Percentiles rank a stretch among this genome's conserved stretches.
phyloP scores from a whole-genome alignment of 352 stramenopile genomes.

The Phytophthora rubi region DNA sequence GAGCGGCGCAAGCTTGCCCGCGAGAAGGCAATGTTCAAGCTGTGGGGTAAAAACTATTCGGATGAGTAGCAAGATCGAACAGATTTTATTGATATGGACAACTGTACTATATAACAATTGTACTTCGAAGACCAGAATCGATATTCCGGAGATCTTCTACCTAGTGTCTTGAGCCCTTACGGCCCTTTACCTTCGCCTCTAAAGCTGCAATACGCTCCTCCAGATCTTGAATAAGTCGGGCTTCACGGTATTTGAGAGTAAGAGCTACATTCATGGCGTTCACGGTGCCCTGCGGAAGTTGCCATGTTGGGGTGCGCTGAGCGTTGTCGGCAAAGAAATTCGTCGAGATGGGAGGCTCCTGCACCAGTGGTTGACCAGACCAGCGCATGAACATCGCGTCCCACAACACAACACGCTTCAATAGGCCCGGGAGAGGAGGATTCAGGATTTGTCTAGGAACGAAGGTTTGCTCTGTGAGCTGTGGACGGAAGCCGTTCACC shows the following conservation, averaged over 20 bases:
- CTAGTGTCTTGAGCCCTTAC: slow-evolving; percentile 39
- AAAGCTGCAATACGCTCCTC: slow-evolving; percentile 43
- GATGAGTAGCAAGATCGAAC: slow-evolving; percentile 15
- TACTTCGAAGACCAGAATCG: not conserved
- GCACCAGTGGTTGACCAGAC: slow-evolving; percentile 67
- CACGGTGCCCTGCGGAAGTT: slow-evolving; percentile 57
- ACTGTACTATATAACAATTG: not conserved
- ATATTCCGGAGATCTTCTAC: slow-evolving; percentile 3
- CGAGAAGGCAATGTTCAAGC: slow-evolving; percentile 69
- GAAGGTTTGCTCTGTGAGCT: slow-evolving; percentile 68
- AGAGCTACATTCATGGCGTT: slow-evolving; percentile 59
- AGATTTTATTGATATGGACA: slow-evolving; percentile 5
- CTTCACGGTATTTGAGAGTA: slow-evolving; percentile 50
- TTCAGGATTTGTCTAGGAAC: slow-evolving; percentile 58
- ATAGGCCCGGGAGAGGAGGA: slow-evolving; percentile 58
- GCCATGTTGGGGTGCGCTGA: slow-evolving; percentile 66
- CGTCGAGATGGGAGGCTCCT: slow-evolving; percentile 42
- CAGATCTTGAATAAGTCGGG: slow-evolving; percentile 50
- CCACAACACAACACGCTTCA: slow-evolving; percentile 75
- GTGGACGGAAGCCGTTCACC: slow-evolving; percentile 75
- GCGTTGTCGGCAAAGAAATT: slow-evolving; percentile 71
- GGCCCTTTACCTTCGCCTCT: slow-evolving; percentile 37
- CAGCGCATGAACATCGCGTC: slow-evolving; percentile 78
- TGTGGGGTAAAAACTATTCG: slow-evolving; percentile 47
- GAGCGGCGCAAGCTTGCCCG: slow-evolving; percentile 54